Evolutionary conservation across 352 stramenopile genomes (phyloP), one percentile per base, ranked within the genome.

Genomic region (Vaucheria bursata): DNA sequence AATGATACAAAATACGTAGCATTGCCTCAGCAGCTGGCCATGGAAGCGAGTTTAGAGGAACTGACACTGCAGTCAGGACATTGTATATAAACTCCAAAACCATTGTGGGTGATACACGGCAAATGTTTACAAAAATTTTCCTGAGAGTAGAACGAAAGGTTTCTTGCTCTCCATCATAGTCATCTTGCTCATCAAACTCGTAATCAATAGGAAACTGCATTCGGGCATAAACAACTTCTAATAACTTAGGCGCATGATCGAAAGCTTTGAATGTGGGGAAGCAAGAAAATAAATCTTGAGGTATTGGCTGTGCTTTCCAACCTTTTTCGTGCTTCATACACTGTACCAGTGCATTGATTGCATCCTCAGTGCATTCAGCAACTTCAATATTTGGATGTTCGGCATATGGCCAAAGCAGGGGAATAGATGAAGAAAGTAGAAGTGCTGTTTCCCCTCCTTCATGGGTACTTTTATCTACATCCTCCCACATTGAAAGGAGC

Each of bases 141-240:
- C 86, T 72, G 0, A 90, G 78, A 64, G 88, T 82, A 8, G 79
- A 76, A 12, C 86, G 74, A 65, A 83, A 69, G 53, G 71, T 70
- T 32, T 83, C 78, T 32, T 83, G 71, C 34, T 83, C 78, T 29
- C 78, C 87, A 29, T 87, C 84, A 72, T 89, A 85, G 52, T 89
- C 87, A 75, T 90, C 86, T 77, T 86, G 85, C 70, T 85, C 85
- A 64, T 90, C 86, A 78, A 86, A 89, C 29, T 84, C 71, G 82
- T 88, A 89, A 35, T 88, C 85, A n/a, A 50, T 18, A 33, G 85
- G 86, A 71, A 89, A 90, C 76, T 86, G 88, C 85, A 90, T 89
- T 79, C 88, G 85, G 39, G 79, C 59, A 52, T 89, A 88, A 32
- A 89, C 83, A 8, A 88, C 82, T 0, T 50, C 72, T 36, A 90